These are phyloP conservation scores for Oryza officinalis DNA, from an alignment of 176 grass and related monocot genomes.

Conservation along the genomic window DNA sequence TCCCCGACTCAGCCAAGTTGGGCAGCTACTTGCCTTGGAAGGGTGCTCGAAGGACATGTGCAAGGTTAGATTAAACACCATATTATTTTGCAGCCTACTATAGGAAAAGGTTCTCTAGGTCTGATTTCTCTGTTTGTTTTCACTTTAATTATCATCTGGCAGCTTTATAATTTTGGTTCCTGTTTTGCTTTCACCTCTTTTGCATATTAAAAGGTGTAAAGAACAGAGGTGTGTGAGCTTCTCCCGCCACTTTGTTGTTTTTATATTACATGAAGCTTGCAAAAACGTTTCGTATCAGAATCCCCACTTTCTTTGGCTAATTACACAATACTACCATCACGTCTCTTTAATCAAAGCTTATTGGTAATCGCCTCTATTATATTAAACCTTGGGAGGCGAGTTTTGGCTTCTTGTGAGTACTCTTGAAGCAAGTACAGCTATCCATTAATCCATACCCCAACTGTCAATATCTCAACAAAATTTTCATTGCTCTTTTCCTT, in stretches of 20 bases:
- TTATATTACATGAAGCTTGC: slow-evolving; percentile 50
- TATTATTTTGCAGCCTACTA: slow-evolving; percentile 30
- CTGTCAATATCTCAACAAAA: slow-evolving; percentile 17
- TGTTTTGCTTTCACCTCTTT: slow-evolving; percentile 49
- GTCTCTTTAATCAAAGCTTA: slow-evolving; percentile 53
- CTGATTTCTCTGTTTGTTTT: slow-evolving; percentile 39
- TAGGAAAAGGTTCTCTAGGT: slow-evolving; percentile 39
- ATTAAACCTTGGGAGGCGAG: slow-evolving; percentile 39
- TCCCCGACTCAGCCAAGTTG: slow-evolving; percentile 6
- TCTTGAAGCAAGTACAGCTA: slow-evolving; percentile 43
- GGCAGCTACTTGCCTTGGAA: slow-evolving; percentile 22
- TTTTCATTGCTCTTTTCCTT: background rate
- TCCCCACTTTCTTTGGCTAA: slow-evolving; percentile 14
- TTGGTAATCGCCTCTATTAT: slow-evolving; percentile 48
- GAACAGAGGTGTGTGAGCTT: slow-evolving; percentile 34
- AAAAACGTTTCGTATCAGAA: slow-evolving; percentile 27
- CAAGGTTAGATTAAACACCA: slow-evolving; percentile 30
- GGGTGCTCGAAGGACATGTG: slow-evolving; percentile 41
- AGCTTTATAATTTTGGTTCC: slow-evolving; percentile 55
- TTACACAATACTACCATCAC: slow-evolving; percentile 39
- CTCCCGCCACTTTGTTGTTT: slow-evolving; percentile 45
- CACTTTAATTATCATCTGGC: slow-evolving; percentile 53
- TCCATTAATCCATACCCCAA: slow-evolving; percentile 24
- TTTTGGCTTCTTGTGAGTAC: slow-evolving; percentile 47
- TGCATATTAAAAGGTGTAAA: slow-evolving; percentile 44